Conservation (phyloP, 2,329 filamentous ascomycete species). For the Tolypocladium ovalisporum region DNA sequence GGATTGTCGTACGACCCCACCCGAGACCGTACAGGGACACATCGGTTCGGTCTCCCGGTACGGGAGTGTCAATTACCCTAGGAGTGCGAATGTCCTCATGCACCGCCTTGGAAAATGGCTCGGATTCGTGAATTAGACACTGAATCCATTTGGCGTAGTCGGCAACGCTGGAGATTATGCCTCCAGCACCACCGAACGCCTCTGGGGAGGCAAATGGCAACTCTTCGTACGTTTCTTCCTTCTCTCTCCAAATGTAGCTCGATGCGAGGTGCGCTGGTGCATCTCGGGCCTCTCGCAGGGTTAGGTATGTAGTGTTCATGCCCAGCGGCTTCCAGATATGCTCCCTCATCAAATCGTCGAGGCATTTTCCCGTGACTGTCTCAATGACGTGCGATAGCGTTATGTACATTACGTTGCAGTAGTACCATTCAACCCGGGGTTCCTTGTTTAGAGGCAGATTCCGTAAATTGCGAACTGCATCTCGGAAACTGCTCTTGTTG, state of each 20-base stretch:
- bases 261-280: conserved; percentile 23
- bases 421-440: conserved; percentile 33
- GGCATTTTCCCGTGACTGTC: conserved; percentile 21
- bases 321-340: background rate
- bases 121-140: conserved; percentile 26
- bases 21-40: conserved; percentile 16
- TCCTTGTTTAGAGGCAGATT: conserved; percentile 21
- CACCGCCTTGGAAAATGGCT: conserved; percentile 12
- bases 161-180: conserved; percentile 31
- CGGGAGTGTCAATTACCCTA: conserved; percentile 13
- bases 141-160: conserved; percentile 42
- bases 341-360: background rate
- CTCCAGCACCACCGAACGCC: conserved; percentile 27
- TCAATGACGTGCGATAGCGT: conserved; percentile 34
- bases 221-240: conserved; percentile 10
- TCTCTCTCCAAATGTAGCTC: conserved; percentile 29
- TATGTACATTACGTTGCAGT: conserved; percentile 40
- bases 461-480: conserved; percentile 30
- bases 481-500: conserved; percentile 16
- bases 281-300: conserved; percentile 10
- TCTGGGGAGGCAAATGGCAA: conserved; percentile 14
- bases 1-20: conserved; percentile 15
- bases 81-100: conserved; percentile 19
- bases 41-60: conserved; percentile 3
- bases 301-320: background rate